Percentiles rank a stretch among this genome's conserved stretches.
These are phyloP conservation scores for Triticum monococcum DNA, from an alignment of 176 grass and related monocot species.

Conservation along the genomic window DNA sequence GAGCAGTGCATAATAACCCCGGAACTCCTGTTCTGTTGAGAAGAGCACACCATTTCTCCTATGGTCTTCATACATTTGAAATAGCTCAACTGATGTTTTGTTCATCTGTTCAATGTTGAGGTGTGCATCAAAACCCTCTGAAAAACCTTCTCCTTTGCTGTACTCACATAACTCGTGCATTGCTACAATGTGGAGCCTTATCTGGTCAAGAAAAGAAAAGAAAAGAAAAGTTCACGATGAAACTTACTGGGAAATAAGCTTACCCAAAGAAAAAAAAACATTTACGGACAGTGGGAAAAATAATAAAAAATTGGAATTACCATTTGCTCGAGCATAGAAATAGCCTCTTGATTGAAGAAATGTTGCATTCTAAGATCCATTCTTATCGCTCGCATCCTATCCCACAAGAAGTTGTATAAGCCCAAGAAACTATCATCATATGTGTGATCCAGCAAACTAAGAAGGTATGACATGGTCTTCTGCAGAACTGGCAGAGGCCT, in stretches of 20 bases:
- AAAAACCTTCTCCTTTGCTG: slow-evolving; percentile 91
- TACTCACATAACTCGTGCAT: slow-evolving; percentile 96
- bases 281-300: not conserved
- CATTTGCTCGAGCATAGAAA: slow-evolving; percentile 98
- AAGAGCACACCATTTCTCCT: slow-evolving; percentile 75
- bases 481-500: slow-evolving; percentile 91
- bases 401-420: slow-evolving; percentile 98
- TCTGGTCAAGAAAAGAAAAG: slow-evolving; percentile 50
- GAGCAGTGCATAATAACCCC: slow-evolving; percentile 96
- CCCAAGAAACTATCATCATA: slow-evolving; percentile 81
- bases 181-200: slow-evolving; percentile 90
- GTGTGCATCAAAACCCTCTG: slow-evolving; percentile 96
- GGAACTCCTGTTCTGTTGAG: slow-evolving; percentile 83
- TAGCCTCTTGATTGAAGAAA: slow-evolving; percentile 73
- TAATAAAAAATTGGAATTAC: slow-evolving; percentile 51
- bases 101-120: slow-evolving; percentile 99
- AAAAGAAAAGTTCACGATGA: not conserved
- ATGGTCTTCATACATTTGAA: slow-evolving; percentile 97
- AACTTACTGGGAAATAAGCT: not conserved
- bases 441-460: slow-evolving; percentile 73
- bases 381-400: slow-evolving; percentile 96
- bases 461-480: slow-evolving; percentile 88
- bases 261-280: slow-evolving; percentile 7
- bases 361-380: slow-evolving; percentile 99
- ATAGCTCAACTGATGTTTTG: slow-evolving; percentile 92